Conservation (phyloP, 768 basidiomycete species). For the Dioszegia crocea region DNA sequence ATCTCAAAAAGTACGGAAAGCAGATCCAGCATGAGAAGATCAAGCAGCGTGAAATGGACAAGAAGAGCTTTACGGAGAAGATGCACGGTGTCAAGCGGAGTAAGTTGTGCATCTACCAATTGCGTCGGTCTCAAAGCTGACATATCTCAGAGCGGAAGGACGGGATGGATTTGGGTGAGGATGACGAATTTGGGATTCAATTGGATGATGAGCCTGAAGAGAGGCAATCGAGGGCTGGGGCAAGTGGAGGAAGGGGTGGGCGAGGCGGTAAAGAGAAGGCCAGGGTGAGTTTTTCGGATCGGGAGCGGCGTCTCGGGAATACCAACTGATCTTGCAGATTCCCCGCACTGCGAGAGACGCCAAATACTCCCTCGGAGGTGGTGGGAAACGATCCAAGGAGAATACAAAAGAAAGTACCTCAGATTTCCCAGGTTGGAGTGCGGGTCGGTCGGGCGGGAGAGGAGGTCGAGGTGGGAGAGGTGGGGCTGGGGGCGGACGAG, state of each 20-base stretch:
- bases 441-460: conserved; percentile 38
- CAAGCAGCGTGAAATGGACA: conserved; percentile 78
- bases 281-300: conserved; percentile 14
- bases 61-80: conserved; percentile 86
- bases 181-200: conserved; percentile 77
- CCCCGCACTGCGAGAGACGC: conserved; percentile 64
- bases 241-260: conserved; percentile 34
- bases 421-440: conserved; percentile 56
- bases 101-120: conserved; percentile 51
- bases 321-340: conserved; percentile 49
- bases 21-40: conserved; percentile 93
- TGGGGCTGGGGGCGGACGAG: conserved; percentile 48
- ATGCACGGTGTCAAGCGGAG: conserved; percentile 86
- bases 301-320: not conserved
- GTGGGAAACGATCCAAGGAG: conserved; percentile 63
- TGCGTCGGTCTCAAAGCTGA: not conserved
- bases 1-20: conserved; percentile 97
- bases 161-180: conserved; percentile 61
- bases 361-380: conserved; percentile 72
- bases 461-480: conserved; percentile 41
- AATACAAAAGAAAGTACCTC: conserved; percentile 79
- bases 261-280: conserved; percentile 25
- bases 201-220: conserved; percentile 75
- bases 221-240: conserved; percentile 27
- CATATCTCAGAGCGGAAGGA: conserved; percentile 71